phyloP scores from a whole-genome alignment of 2,329 filamentous ascomycete species.

The Torrubiella hemipterigena region DNA sequence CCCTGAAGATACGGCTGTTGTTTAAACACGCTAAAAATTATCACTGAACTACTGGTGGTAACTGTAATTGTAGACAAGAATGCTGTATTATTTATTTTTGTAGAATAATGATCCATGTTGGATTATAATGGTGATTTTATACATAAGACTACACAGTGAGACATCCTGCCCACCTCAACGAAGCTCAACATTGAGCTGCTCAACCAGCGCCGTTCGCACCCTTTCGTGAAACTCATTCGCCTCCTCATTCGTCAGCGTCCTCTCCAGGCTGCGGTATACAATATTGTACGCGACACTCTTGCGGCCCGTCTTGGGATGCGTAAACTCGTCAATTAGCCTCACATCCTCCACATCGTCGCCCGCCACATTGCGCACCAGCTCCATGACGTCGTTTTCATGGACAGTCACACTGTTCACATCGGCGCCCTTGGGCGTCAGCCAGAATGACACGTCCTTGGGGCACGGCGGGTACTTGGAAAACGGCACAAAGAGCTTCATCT shows the following conservation, averaged over 20 bases:
- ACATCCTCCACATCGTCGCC: conserved; percentile 87
- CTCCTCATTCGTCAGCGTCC: conserved; percentile 77
- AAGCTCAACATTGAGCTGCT: conserved; percentile 62
- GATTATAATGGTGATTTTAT: no score
- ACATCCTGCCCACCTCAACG: conserved; percentile 12
- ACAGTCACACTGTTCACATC: conserved; percentile 44
- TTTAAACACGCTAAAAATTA: no score
- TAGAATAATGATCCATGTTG: no score
- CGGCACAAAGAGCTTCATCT: conserved; percentile 56
- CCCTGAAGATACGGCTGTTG: no score
- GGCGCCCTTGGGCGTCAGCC: conserved; percentile 45
- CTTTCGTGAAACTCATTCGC: conserved; percentile 62
- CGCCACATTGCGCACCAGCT: conserved; percentile 72
- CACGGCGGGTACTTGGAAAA: conserved; percentile 89
- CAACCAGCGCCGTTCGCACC: conserved; percentile 53
- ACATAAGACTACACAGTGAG: conserved; percentile 1
- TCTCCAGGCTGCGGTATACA: conserved; percentile 85
- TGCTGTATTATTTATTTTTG: background rate
- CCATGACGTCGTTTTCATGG: conserved; percentile 97
- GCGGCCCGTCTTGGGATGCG: conserved; percentile 71
- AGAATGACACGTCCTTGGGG: conserved; percentile 90
- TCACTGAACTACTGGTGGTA: no score
- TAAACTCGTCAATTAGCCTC: conserved; percentile 71
- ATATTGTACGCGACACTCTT: conserved; percentile 86
- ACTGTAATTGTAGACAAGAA: no score